Base-by-base conservation (phyloP, 306 rosid genomes). In the Begonia loranthoides region DNA sequence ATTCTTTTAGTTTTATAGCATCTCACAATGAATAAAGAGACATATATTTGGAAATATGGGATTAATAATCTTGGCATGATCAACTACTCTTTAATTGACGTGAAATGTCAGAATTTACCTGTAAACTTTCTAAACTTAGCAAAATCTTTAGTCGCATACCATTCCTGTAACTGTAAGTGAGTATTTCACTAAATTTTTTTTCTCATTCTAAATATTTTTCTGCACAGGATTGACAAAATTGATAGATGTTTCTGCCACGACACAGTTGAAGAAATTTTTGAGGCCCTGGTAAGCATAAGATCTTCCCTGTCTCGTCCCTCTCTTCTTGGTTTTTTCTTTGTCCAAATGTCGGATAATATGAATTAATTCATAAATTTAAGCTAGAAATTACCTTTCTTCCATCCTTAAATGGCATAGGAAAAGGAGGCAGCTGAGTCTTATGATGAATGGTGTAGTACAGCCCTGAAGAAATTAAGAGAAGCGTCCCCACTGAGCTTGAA, bases 401-500 rank as follows among this genome's bases (percentile, higher is more conserved):
- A 59, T 22, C 50, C 57, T 64, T 66, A 40, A 63, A 64, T 54
- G 67, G 59, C 13, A 60, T 82, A 90, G 99, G 94, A 78, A 69
- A 78, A 78, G 69, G 96, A 80, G 57, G 83, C 78, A 53, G 77
- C 78, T 0, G 82, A 76, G 38, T 62, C 82, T 48, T 34, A 15
- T 44, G 87, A 86, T 44, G 74, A 71, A 65, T 90, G 96, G 94
- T 78, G 76, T 76, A 62, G 34, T 58, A 51, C 71, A 45, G 57
- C 78, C 50, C 87, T 86, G 43, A 60, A 52, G 67, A 76, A 70
- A 68, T 59, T 92, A 41, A 74, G 48, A 66, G 94, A 74, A 63
- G 96, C 99, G 63, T 86, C 99, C 36, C 99, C 99, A 6, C 68
- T 92, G 73, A 74, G 88, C 70, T 79, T 92, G 74, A 92, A 78